Evolutionary conservation across 2,329 filamentous ascomycete genomes (phyloP), one percentile per base, ranked within the genome.

Genomic region (Bipolaris sorokiniana): DNA sequence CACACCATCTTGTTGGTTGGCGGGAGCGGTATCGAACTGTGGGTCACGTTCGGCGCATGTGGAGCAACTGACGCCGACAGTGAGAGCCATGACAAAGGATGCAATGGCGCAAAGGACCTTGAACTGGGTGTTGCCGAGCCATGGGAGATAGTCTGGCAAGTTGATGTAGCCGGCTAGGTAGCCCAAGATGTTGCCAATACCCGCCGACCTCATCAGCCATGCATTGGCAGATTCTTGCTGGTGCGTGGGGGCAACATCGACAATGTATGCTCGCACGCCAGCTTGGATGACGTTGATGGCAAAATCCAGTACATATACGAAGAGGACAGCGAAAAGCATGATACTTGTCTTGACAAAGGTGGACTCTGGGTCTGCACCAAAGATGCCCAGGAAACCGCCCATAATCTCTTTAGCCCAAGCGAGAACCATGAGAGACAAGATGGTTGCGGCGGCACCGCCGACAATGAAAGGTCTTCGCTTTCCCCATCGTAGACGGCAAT

Each of bases 241-340:
- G 70, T 97, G 93, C 1, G 91, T 86, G 0, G 95, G 95, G 0
- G 91, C 90, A 70, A 92, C 94, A 72, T 98, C 94, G 22, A 97
- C 90, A 52, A 98, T 96, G 73, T 96, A 96, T 22, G 93, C 92
- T 63, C 93, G 86, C 70, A 97, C 90, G 4, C 88, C 90, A 47
- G 95, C 94, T 84, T 98, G 94, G 33, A 98, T 89, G 54, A 93
- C 95, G 77, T 98, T 98, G 80, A 98, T 95, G 68, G 93, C 88
- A 76, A 98, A 95, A 75, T 98, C 94, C 48, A 98, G 84, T 48
- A 95, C 82, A 77, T 96, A 98, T 68, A 98, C 90, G 79, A 92
- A 89, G 28, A 92, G 73, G 5, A 97, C 92, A 7, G 94, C 94
- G 55, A 91, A 83, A 31, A 91, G 80, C 64, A 97, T 94, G 46